Evolutionary conservation across 495 filamentous ascomycete genomes (phyloP), one percentile per base, ranked within the genome.

Genomic region (Annulohypoxylon moriforme): DNA sequence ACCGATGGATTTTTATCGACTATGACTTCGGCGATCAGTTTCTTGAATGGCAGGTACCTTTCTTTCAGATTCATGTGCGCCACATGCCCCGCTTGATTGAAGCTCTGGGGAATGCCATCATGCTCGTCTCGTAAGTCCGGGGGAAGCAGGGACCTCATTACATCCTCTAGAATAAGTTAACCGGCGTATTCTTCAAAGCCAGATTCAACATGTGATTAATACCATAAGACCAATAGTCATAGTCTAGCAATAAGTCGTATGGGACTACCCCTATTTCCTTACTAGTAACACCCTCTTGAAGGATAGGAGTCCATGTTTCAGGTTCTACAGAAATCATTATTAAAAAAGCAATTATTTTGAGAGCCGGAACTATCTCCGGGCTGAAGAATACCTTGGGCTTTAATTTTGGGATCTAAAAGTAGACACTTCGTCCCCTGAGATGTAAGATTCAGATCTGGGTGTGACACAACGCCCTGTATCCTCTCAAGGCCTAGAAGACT

Each of bases 41-140:
- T 75, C 78, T 94, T 96, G 80, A 96, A 96, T 2, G 91, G 92
- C 2, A 92, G 81, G 73, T 90, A 97, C 61, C 86, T 83, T 11
- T 92, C 88, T 20, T 92, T 90, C 22, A 99, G 91, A 81, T 99
- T 99, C 25, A 99, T 79, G 74, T 99, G 96, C 29, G 92, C 93
- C 49, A 99, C 89, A 72, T 99, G 96, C 44, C 96, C 96, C 38
- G 93, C 92, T 59, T 89, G 87, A 46, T 90, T 92, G 83, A 95
- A 98, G 24, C 94, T 93, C 34, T 87, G 84, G n/a, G 96, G 96
- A 8, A 96, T 83, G 34, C 97, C 94, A 22, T 88, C 86, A 75
- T 91, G 83, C 47, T 83, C 80, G 16, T 84, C 81, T 24, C 74
- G 68, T 7, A 88, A 80, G 33, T 89, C 85, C 60, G 88, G 82